A percentile compares a stretch with the other conserved stretches of the same genome.
These are phyloP conservation scores for Tardiomyces digboiensis DNA, from an alignment of 1,139 yeast species.

Conservation along the genomic window DNA sequence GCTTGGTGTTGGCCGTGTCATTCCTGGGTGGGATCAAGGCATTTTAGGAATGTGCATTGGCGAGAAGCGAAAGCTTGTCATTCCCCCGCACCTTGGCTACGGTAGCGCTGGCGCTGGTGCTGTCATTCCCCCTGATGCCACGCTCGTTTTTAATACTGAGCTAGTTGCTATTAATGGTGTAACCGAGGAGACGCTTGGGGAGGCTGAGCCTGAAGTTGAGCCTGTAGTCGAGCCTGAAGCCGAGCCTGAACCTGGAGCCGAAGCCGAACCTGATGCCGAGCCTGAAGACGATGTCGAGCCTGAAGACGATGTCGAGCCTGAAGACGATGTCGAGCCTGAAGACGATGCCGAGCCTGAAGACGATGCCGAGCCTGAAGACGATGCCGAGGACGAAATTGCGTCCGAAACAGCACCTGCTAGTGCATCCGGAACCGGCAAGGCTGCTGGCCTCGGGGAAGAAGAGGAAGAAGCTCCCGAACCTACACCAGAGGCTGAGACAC, in stretches of 20 bases:
- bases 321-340: neutral
- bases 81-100: slow-evolving; percentile 71
- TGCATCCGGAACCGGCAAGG: neutral
- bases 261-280: neutral
- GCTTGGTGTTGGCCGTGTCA: slow-evolving; percentile 70
- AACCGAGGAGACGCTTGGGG: slow-evolving; percentile 3
- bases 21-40: slow-evolving; percentile 87
- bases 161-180: slow-evolving; percentile 22
- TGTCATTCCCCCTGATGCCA: slow-evolving; percentile 65
- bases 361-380: neutral
- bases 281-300: neutral
- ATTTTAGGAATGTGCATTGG: slow-evolving; percentile 76
- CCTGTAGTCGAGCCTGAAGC: neutral
- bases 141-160: slow-evolving; percentile 33
- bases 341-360: neutral
- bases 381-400: neutral
- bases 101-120: slow-evolving; percentile 67
- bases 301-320: neutral
- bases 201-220: neutral
- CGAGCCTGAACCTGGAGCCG: neutral
- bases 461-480: neutral
- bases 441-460: neutral
- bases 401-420: no score
- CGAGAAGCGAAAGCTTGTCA: slow-evolving; percentile 66
- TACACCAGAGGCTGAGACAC: neutral